phyloP scores from a whole-genome alignment of 176 grass and related monocot genomes.

The Chrysopogon serrulatus region DNA sequence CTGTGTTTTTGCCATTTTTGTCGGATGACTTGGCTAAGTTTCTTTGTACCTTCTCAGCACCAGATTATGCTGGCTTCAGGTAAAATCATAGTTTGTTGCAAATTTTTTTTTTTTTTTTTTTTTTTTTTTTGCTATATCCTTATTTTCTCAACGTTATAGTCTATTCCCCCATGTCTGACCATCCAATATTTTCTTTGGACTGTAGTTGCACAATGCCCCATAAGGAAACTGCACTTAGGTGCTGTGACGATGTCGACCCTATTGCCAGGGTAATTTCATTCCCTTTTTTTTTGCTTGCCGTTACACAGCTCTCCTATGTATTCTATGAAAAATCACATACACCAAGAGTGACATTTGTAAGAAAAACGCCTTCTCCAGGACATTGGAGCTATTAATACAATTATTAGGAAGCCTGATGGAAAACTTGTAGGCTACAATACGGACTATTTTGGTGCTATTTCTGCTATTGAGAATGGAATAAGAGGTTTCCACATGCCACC shows the following conservation, averaged over 20 bases:
- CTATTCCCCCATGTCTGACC: not conserved
- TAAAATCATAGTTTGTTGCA: constrained; percentile 26
- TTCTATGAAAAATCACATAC: not conserved
- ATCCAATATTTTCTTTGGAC: constrained; percentile 22
- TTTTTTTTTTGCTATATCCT: not conserved
- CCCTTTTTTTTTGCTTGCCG: not conserved
- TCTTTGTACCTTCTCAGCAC: constrained; percentile 77
- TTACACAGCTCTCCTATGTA: not conserved
- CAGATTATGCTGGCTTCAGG: constrained; percentile 93
- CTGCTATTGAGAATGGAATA: constrained; percentile 97
- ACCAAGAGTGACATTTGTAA: constrained; percentile 15
- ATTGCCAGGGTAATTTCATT: constrained; percentile 65
- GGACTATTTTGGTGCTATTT: constrained; percentile 93
- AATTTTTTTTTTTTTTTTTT: constrained; percentile 3
- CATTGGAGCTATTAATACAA: constrained; percentile 97
- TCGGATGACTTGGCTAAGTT: constrained; percentile 82
- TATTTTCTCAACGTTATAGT: not conserved
- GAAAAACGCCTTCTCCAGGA: constrained; percentile 35
- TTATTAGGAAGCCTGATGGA: constrained; percentile 75
- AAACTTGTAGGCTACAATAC: constrained; percentile 94
- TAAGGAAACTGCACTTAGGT: constrained; percentile 80
- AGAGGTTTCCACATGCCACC: constrained; percentile 57
- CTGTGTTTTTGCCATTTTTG: constrained; percentile 86
- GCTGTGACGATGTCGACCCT: constrained; percentile 92
- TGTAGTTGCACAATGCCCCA: constrained; percentile 89